Percentiles rank a stretch among this genome's conserved stretches.
Conservation (phyloP, 768 basidiomycete species). For the Leccinum incarnatum region DNA sequence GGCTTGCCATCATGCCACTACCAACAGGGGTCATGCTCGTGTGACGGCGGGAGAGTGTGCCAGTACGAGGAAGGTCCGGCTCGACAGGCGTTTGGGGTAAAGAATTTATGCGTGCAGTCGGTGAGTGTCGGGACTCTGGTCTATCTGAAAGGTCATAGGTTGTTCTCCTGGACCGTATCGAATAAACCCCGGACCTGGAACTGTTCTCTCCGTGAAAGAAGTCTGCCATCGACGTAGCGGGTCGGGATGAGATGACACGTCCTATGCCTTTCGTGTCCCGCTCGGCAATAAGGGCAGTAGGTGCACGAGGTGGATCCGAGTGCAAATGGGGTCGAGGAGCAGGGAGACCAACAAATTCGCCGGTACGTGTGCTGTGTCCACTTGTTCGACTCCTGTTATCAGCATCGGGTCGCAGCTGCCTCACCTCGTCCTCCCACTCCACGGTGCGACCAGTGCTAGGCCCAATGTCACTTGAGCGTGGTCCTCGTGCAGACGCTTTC, state of each 20-base stretch:
- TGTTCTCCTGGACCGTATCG: constrained; percentile 22
- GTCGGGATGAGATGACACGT: constrained; percentile 31
- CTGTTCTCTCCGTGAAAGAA: constrained; percentile 34
- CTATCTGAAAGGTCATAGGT: constrained; percentile 27
- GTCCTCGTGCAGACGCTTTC: constrained; percentile 15
- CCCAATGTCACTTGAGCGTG: constrained; percentile 12
- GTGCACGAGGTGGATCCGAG: constrained; percentile 27
- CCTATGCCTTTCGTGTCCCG: constrained; percentile 22
- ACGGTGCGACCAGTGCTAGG: constrained; percentile 9
- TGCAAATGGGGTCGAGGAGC: constrained; percentile 21
- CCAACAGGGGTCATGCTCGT: constrained; percentile 18
- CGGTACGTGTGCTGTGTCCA: constrained; percentile 23
- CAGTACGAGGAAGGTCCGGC: constrained; percentile 12
- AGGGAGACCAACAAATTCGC: constrained; percentile 16
- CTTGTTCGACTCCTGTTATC: constrained; percentile 24
- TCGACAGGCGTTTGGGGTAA: constrained; percentile 20
- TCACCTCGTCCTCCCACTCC: constrained; percentile 28
- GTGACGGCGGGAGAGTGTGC: constrained; percentile 11
- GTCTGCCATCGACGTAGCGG: constrained; percentile 57
- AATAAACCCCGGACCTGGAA: constrained; percentile 12
- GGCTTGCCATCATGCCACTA: constrained; percentile 10
- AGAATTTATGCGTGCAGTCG: constrained; percentile 7
- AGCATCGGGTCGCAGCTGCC: constrained; percentile 13
- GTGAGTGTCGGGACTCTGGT: constrained; percentile 17
- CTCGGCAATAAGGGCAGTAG: constrained; percentile 14